Evolutionary conservation across 495 filamentous ascomycete genomes (phyloP).

Genomic region (Penicillium malachiteum): DNA sequence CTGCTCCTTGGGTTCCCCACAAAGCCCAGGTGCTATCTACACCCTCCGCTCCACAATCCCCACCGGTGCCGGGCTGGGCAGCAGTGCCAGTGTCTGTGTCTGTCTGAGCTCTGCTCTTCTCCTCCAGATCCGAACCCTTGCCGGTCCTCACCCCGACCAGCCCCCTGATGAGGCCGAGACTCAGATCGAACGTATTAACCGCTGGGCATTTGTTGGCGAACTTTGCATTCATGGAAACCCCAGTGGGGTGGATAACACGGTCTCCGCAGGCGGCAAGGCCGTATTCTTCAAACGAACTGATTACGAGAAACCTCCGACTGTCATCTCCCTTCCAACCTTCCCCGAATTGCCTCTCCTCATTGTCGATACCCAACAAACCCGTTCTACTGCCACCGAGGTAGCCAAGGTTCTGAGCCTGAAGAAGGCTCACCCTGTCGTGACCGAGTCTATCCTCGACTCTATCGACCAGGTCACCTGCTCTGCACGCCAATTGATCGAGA

Average conservation of each 20-base stretch:
- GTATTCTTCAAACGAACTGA: slow-evolving; percentile 83
- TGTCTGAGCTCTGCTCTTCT: slow-evolving; percentile 86
- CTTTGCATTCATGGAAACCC: slow-evolving; percentile 97
- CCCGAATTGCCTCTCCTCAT: slow-evolving; percentile 87
- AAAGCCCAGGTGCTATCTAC: slow-evolving; percentile 78
- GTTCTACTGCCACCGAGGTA: slow-evolving; percentile 80
- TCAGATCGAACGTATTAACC: slow-evolving; percentile 91
- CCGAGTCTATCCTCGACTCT: slow-evolving; percentile 73
- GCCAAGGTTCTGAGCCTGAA: slow-evolving; percentile 77
- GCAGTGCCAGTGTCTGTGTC: slow-evolving; percentile 87
- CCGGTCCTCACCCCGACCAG: slow-evolving; percentile 88
- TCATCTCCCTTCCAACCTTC: slow-evolving; percentile 78
- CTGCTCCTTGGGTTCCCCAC: slow-evolving; percentile 75
- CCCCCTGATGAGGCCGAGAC: slow-evolving; percentile 73
- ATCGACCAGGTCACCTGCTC: slow-evolving; percentile 79
- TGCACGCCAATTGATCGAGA: slow-evolving; percentile 66
- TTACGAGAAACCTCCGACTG: slow-evolving; percentile 71
- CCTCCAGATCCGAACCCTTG: slow-evolving; percentile 80
- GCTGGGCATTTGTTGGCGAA: slow-evolving; percentile 96
- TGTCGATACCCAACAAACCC: slow-evolving; percentile 79
- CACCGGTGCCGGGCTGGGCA: slow-evolving; percentile 87
- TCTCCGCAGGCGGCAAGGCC: slow-evolving; percentile 86
- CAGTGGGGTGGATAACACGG: slow-evolving; percentile 97
- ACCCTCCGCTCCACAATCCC: slow-evolving; percentile 93
- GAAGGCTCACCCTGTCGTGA: slow-evolving; percentile 65